Conservation (phyloP, 1,284 basidiomycete genomes). For the Fistulina hepatica region DNA sequence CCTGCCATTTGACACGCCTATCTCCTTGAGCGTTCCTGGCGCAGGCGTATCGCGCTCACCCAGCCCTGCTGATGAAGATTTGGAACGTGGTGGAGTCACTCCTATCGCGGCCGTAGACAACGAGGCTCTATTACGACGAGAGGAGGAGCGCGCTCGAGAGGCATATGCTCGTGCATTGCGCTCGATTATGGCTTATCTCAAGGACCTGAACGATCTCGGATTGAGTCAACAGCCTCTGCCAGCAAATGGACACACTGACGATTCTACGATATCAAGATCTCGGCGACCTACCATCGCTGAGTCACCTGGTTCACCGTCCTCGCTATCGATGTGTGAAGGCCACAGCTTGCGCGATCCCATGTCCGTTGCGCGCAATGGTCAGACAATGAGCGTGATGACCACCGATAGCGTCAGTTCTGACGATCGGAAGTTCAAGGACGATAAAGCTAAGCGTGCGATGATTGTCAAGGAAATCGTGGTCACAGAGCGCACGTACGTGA, state of each 20-base stretch:
- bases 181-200: conserved; percentile 89
- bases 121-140: conserved; percentile 43
- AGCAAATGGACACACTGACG: conserved; percentile 36
- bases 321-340: conserved; percentile 32
- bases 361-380: conserved; percentile 34
- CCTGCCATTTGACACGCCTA: conserved; percentile 55
- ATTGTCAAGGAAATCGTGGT: conserved; percentile 80
- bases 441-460: conserved; percentile 68
- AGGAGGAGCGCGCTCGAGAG: conserved; percentile 61
- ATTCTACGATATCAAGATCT: conserved; percentile 34
- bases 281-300: conserved; percentile 57
- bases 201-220: conserved; percentile 86
- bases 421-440: conserved; percentile 82
- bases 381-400: conserved; percentile 63
- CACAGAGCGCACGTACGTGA: conserved; percentile 95
- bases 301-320: conserved; percentile 27
- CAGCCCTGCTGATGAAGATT: conserved; percentile 33
- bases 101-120: conserved; percentile 38
- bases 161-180: conserved; percentile 69
- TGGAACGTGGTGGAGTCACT: conserved; percentile 25
- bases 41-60: conserved; percentile 42
- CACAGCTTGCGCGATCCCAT: conserved; percentile 57
- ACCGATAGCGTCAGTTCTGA: conserved; percentile 58
- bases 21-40: conserved; percentile 48
- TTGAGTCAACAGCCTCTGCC: conserved; percentile 43